phyloP scores from a whole-genome alignment of 2,329 filamentous ascomycete species.

The Penicillium expansum region DNA sequence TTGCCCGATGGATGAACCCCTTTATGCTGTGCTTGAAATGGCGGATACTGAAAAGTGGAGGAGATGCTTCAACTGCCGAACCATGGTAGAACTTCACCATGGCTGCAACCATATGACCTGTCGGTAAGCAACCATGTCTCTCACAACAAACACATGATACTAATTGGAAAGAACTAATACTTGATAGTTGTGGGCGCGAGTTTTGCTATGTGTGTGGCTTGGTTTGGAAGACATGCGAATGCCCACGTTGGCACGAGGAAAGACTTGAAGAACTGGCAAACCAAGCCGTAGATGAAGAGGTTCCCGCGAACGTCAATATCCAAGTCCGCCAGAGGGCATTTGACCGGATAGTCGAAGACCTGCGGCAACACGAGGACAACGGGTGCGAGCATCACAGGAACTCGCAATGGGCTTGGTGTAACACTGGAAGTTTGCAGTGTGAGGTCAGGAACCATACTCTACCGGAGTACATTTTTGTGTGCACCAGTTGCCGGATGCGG shows the following conservation, averaged over 20 bases:
- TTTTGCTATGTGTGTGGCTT: conserved; percentile 12
- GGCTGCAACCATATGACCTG: conserved; percentile 22
- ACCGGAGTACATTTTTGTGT: conserved; percentile 12
- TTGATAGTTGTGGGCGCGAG: conserved; percentile 8
- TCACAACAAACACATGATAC: not conserved
- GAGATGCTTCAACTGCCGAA: conserved; percentile 14
- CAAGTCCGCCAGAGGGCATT: conserved; percentile 1
- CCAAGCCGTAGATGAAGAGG: conserved; percentile 7
- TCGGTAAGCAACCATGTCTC: conserved; percentile 6
- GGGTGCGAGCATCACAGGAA: conserved; percentile 12
- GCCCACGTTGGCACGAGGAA: conserved; percentile 9
- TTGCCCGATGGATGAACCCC: conserved; percentile 15
- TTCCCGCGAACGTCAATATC: not conserved
- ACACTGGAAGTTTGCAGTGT: not conserved
- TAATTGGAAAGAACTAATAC: not conserved
- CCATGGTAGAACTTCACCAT: conserved; percentile 14
- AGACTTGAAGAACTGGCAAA: conserved; percentile 7
- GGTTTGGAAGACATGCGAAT: conserved; percentile 11
- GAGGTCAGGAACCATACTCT: not conserved
- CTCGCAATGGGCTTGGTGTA: conserved; percentile 9
- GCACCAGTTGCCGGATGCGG: conserved; percentile 11
- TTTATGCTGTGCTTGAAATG: conserved; percentile 13
- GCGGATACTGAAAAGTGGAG: conserved; percentile 10
- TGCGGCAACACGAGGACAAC: conserved; percentile 8
- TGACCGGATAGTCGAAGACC: conserved; percentile 1